Evolutionary conservation across 345 rosid genomes (phyloP), one percentile per base, ranked within the genome.

Genomic region (Syzygium oleosum): DNA sequence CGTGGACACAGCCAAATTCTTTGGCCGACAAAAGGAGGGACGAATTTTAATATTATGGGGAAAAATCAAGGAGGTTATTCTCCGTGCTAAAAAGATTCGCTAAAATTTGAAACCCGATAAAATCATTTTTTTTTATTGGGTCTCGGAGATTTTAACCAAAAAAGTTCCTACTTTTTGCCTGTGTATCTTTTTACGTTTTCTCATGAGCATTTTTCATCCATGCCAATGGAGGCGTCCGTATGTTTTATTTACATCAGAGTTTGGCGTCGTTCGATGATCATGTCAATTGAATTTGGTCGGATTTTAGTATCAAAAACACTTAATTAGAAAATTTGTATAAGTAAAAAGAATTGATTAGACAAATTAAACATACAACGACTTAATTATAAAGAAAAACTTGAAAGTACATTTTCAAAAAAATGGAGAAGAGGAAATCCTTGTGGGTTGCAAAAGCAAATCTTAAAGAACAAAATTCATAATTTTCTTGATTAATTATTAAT

Each of bases 171-270:
- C 59, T 7, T 55, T 21, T 55, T 55, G 12, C 59, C 9, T 55
- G 1, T 22, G 46, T 43, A 43, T 43, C 4, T 55, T 8, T 21
- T 55, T 3, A 55, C 25, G 25, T 21, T 55, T 54, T 55, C 11
- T 55, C 10, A 21, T 21, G 7, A 55, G 4, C 22, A 55, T 21
- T 19, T 17, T 43, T 43, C 22, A 73, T 38, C 83, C 83, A 38
- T 3, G 25, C 4, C 3, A 1, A 73, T 38, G 27, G 2, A 2
- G 79, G 46, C 23, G 38, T 4, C 1, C 0, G 13, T 68, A 17
- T 34, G 2, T 65, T 65, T 65, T 65, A 7, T 4, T 68, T 17
- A 17, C 13, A 34, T 68, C 46, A 68, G 11, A 2, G 4, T 17
- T 68, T 17, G 46, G 25, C 5, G 25, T 34, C 46, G 0, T 68